Conservation (phyloP, 2,329 filamentous ascomycete genomes). For the Xylariaceae sp. region DNA sequence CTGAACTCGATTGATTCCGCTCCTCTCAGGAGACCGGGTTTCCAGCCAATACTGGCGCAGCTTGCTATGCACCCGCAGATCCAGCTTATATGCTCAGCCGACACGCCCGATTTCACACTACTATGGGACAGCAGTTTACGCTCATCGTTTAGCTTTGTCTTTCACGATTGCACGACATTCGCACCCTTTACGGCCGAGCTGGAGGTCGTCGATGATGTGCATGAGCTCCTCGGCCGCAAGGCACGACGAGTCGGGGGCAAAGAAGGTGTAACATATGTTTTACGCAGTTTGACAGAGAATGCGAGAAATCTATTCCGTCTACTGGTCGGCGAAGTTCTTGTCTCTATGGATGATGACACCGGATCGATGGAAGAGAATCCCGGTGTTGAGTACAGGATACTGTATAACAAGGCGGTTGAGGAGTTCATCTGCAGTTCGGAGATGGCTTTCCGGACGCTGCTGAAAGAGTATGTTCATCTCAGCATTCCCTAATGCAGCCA, state of each 20-base stretch:
- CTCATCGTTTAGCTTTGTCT: slow-evolving; percentile 79
- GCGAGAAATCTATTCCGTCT: slow-evolving; percentile 83
- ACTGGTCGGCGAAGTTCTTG: slow-evolving; percentile 79
- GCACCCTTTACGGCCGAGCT: slow-evolving; percentile 69
- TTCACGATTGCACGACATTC: slow-evolving; percentile 94
- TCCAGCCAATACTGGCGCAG: slow-evolving; percentile 71
- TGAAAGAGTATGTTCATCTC: slow-evolving; percentile 71
- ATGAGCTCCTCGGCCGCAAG: slow-evolving; percentile 79
- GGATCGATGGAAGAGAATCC: slow-evolving; percentile 51
- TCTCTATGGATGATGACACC: slow-evolving; percentile 62
- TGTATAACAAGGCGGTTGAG: slow-evolving; percentile 94
- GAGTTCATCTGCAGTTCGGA: slow-evolving; percentile 97
- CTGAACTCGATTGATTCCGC: slow-evolving; percentile 85
- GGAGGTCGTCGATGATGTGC: slow-evolving; percentile 86
- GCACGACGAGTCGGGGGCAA: slow-evolving; percentile 79
- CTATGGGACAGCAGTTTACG: slow-evolving; percentile 88
- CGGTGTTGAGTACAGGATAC: slow-evolving; percentile 82
- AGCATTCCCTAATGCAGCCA: slow-evolving; percentile 20
- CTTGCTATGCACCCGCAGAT: slow-evolving; percentile 73
- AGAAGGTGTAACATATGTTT: slow-evolving; percentile 87
- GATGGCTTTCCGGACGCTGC: slow-evolving; percentile 87
- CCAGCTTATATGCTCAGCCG: slow-evolving; percentile 74
- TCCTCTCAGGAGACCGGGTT: slow-evolving; percentile 66
- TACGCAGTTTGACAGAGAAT: slow-evolving; percentile 88
- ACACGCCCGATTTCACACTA: slow-evolving; percentile 82